Conservation (phyloP, 805 yeast genomes). For the Debaryomyces maramus region DNA sequence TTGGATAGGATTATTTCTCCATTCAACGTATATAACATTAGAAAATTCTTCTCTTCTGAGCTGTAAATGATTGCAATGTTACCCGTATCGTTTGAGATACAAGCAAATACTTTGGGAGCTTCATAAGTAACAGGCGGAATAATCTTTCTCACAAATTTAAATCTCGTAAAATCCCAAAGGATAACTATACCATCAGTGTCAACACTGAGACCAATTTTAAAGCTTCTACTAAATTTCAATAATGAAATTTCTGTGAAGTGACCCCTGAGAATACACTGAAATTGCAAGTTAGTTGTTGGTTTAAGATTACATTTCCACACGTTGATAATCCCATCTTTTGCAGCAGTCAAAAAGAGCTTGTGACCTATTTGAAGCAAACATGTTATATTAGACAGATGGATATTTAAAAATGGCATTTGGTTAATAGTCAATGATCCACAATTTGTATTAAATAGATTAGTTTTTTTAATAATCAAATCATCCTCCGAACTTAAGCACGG, state of each 20-base stretch:
- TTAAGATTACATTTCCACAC: conserved; percentile 50
- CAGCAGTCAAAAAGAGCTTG: conserved; percentile 47
- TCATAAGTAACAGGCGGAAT: conserved; percentile 16
- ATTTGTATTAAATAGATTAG: conserved; percentile 17
- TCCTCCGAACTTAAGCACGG: conserved; percentile 36
- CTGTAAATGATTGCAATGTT: conserved; percentile 41
- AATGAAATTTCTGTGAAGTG: conserved; percentile 50
- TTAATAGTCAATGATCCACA: conserved; percentile 42
- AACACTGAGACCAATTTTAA: conserved; percentile 53
- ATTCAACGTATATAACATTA: conserved; percentile 52
- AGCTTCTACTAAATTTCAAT: conserved; percentile 52
- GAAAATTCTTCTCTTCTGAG: conserved; percentile 12
- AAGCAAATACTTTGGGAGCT: conserved; percentile 24
- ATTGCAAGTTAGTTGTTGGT: conserved; percentile 32
- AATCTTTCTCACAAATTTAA: conserved; percentile 47
- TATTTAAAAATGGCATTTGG: conserved; percentile 40
- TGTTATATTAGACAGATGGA: conserved; percentile 42
- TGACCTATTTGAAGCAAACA: conserved; percentile 42
- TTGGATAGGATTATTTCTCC: conserved; percentile 43
- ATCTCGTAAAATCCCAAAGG: conserved; percentile 64
- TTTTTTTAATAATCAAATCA: conserved; percentile 35
- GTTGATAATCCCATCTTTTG: conserved; percentile 60
- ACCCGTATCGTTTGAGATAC: conserved; percentile 59
- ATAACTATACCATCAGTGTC: conserved; percentile 56
- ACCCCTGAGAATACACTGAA: conserved; percentile 53